Evolutionary conservation across 106 monocot genomes (phyloP).

Genomic region (Phalaenopsis aphrodite): DNA sequence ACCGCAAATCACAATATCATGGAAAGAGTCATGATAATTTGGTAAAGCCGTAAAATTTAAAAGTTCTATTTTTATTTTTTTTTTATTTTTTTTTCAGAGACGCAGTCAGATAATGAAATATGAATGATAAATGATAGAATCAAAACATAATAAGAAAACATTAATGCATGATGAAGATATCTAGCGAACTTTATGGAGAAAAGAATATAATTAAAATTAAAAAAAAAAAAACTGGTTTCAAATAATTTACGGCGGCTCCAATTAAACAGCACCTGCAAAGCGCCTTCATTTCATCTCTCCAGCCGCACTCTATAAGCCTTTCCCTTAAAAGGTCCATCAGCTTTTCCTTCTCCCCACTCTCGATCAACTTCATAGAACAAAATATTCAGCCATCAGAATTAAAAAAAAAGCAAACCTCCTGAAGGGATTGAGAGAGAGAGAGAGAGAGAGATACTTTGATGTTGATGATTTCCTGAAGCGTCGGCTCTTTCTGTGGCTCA

Average conservation of each 20-base stretch:
- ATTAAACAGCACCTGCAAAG: slow-evolving; percentile 64
- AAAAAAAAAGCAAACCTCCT: not conserved
- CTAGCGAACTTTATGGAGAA: not conserved
- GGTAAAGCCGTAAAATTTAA: not conserved
- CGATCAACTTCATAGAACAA: slow-evolving; percentile 57
- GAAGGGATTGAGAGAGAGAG: not conserved
- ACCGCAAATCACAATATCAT: not conserved
- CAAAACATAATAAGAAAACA: not conserved
- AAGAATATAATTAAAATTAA: not conserved
- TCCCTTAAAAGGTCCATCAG: slow-evolving; percentile 96
- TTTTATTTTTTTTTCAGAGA: not conserved
- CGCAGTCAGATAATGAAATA: not conserved
- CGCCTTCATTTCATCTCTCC: slow-evolving; percentile 96
- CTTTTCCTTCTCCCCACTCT: slow-evolving; percentile 98
- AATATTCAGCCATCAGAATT: slow-evolving; percentile 7
- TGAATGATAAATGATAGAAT: not conserved
- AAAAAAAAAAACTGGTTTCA: not conserved
- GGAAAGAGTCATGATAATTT: not conserved
- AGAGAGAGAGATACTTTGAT: slow-evolving; percentile 52
- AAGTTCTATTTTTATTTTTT: not conserved
- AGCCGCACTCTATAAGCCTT: slow-evolving; percentile 86
- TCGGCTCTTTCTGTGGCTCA: slow-evolving; percentile 39
- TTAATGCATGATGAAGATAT: not conserved
- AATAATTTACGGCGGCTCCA: not conserved
- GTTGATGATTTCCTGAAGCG: slow-evolving; percentile 84